Conservation (phyloP, 2,329 filamentous ascomycete genomes). For the Fusarium papillatum region DNA sequence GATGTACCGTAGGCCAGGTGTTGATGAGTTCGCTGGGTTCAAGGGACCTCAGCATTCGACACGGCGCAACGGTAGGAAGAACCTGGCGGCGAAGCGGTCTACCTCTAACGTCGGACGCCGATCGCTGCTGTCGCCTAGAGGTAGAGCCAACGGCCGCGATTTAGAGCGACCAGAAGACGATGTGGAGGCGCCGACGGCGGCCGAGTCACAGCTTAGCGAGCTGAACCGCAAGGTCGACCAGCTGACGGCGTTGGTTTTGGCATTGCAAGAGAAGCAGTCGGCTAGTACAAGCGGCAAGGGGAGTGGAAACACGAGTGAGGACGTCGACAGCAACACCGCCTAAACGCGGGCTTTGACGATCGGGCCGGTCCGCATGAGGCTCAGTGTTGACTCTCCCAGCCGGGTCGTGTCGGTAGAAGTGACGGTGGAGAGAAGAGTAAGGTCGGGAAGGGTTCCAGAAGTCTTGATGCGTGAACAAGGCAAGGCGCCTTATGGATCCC, state of each 20-base stretch:
- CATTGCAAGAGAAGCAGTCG: conserved; percentile 58
- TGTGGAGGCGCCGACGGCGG: conserved; percentile 52
- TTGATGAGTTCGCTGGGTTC: conserved; percentile 61
- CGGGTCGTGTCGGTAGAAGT: conserved; percentile 36
- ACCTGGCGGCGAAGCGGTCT: conserved; percentile 33
- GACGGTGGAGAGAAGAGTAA: conserved; percentile 21
- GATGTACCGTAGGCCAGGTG: conserved; percentile 56
- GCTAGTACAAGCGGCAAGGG: conserved; percentile 21
- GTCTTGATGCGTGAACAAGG: conserved; percentile 14
- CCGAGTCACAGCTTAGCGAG: conserved; percentile 67
- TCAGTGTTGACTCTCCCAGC: neutral
- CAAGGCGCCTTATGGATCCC: neutral
- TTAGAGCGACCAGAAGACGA: conserved; percentile 50
- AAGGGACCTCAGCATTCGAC: conserved; percentile 57
- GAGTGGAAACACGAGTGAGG: conserved; percentile 13
- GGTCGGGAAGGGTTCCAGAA: conserved; percentile 26
- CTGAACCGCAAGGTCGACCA: conserved; percentile 70
- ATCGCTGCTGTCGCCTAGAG: conserved; percentile 33
- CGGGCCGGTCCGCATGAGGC: conserved; percentile 15
- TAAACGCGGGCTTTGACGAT: conserved; percentile 21
- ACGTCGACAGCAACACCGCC: conserved; percentile 19
- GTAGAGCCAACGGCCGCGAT: conserved; percentile 30
- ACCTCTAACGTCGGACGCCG: conserved; percentile 29
- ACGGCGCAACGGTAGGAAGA: conserved; percentile 34
- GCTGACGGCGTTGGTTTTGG: conserved; percentile 65